Evolutionary conservation across 2,329 filamentous ascomycete species (phyloP).

Genomic region (Nakataea oryzae): DNA sequence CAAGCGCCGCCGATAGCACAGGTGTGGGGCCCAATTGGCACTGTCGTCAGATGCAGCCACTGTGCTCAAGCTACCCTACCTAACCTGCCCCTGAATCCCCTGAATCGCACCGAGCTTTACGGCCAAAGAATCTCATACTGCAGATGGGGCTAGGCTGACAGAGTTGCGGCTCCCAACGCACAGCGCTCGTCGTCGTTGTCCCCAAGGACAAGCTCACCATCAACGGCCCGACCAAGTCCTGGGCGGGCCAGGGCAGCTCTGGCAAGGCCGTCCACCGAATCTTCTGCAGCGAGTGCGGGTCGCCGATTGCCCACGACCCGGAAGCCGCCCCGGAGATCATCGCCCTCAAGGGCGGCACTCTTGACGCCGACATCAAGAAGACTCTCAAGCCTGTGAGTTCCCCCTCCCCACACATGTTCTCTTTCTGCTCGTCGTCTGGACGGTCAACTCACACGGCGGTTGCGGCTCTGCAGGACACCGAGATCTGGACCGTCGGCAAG

Average conservation of each 20-base stretch:
- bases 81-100: constrained; percentile 2
- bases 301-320: constrained; percentile 60
- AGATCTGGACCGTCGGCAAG: constrained; percentile 62
- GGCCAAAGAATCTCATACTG: too few species aligned
- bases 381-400: constrained; percentile 49
- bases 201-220: constrained; percentile 55
- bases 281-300: constrained; percentile 61
- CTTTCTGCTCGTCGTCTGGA: neutral
- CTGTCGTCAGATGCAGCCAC: too few species aligned
- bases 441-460: neutral
- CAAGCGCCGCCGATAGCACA: neutral
- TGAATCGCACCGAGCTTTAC: too few species aligned
- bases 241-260: constrained; percentile 45
- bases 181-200: constrained; percentile 56
- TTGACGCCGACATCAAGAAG: constrained; percentile 56
- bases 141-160: neutral
- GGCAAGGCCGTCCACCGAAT: constrained; percentile 56
- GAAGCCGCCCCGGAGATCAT: constrained; percentile 62
- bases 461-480: constrained; percentile 43
- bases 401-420: neutral
- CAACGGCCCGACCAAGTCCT: constrained; percentile 56
- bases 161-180: neutral
- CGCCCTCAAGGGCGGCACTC: constrained; percentile 56
- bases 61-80: neutral
- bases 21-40: too few species aligned